These are phyloP conservation scores for grape (Vitis vinifera) DNA, from an alignment of 164 flowering plant species.

Conservation along the genomic window DNA sequence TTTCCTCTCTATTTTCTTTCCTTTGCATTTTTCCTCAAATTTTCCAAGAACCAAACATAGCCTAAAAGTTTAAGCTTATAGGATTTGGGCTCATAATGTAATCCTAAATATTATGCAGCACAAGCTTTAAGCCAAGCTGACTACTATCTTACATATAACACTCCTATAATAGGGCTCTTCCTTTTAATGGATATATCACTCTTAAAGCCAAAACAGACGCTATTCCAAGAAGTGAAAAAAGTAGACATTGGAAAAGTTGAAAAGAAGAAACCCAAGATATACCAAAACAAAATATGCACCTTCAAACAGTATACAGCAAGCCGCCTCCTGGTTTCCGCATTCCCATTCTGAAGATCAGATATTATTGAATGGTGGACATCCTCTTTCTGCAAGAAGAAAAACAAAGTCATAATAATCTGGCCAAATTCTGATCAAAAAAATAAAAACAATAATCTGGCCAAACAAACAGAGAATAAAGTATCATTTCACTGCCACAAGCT, in stretches of 20 bases:
- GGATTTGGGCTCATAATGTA: too few relatives aligned
- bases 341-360: constrained; percentile 98
- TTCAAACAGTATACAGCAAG: constrained; percentile 99
- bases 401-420: not conserved
- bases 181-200: too few relatives aligned
- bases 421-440: not conserved
- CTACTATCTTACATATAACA: too few relatives aligned
- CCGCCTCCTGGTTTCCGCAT: constrained; percentile 97
- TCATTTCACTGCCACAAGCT: not conserved
- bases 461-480: too few relatives aligned
- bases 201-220: not conserved
- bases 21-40: too few relatives aligned
- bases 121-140: too few relatives aligned
- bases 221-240: not conserved
- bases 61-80: too few relatives aligned
- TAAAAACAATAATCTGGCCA: not conserved
- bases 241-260: not conserved
- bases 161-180: too few relatives aligned
- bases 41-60: too few relatives aligned
- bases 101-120: too few relatives aligned
- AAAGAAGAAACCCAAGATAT: not conserved
- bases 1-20: too few relatives aligned
- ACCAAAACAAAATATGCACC: constrained; percentile 37
- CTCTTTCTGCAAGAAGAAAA: constrained; percentile 73
- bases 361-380: constrained; percentile 99